phyloP scores from a whole-genome alignment of 75 land plant species.

The Pinus taeda region DNA sequence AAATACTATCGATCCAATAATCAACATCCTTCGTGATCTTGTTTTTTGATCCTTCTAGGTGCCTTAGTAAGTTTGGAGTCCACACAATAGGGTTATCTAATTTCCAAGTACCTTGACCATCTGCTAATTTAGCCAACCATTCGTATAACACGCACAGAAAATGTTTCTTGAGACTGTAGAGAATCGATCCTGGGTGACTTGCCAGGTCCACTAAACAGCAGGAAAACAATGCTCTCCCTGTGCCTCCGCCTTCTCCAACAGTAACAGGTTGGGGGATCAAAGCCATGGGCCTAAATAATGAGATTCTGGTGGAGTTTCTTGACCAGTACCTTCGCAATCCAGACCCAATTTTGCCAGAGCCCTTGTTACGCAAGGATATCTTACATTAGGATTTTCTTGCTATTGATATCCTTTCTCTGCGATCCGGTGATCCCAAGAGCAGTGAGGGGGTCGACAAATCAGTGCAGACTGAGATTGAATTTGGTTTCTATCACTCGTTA shows the following conservation, averaged over 20 bases:
- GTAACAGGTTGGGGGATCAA: constrained; percentile 21
- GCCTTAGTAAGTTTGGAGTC: no score
- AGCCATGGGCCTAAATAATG: constrained; percentile 25
- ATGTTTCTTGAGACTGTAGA: no score
- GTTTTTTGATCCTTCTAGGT: no score
- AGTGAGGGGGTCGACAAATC: background rate
- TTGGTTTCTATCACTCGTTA: constrained; percentile 39
- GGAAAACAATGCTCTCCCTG: background rate
- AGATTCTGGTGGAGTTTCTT: constrained; percentile 38
- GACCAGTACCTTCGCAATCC: no score
- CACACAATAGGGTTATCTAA: no score
- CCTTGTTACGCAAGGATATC: constrained; percentile 16
- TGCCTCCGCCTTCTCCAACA: constrained; percentile 45
- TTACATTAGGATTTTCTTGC: constrained; percentile 5
- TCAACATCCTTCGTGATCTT: no score
- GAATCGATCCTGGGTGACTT: no score
- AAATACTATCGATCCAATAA: no score
- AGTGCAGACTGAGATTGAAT: constrained; percentile 7
- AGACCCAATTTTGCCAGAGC: constrained; percentile 29
- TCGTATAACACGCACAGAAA: no score
- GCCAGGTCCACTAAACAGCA: background rate
- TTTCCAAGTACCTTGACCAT: no score
- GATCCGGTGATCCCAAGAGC: background rate
- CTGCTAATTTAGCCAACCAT: no score
- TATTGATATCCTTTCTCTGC: background rate